Evolutionary conservation across 2,329 filamentous ascomycete genomes (phyloP).

Genomic region (Sporothrix dimorphospora): DNA sequence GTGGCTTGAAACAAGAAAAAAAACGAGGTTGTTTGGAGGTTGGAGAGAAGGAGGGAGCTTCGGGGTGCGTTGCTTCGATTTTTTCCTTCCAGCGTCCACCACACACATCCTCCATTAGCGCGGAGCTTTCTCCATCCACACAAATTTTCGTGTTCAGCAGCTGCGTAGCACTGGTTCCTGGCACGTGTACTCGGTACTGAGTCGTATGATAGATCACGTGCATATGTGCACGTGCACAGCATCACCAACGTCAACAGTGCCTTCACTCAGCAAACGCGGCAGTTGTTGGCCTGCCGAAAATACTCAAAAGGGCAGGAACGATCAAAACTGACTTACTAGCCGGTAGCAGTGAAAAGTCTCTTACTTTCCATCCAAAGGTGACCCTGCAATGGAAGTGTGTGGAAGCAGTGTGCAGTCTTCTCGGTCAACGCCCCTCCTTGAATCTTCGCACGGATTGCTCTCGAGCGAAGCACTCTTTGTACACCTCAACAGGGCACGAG

Average conservation of each 20-base stretch:
- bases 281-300: background rate
- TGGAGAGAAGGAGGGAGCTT: constrained; percentile 25
- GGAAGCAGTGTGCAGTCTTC: background rate
- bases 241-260: background rate
- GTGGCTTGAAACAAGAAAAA: background rate
- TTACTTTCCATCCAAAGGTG: background rate
- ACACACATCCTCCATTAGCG: constrained; percentile 27
- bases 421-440: too few species aligned
- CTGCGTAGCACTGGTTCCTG: constrained; percentile 29
- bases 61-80: constrained; percentile 28
- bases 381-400: background rate
- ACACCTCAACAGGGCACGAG: too few species aligned
- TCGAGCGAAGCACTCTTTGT: too few species aligned
- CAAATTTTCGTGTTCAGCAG: constrained; percentile 26
- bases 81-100: constrained; percentile 25
- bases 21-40: constrained; percentile 25
- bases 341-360: background rate
- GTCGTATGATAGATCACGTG: background rate
- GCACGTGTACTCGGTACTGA: background rate
- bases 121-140: constrained; percentile 32
- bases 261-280: background rate
- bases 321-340: background rate
- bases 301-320: background rate
- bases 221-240: background rate
- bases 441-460: too few species aligned